Base-by-base conservation (phyloP, 202 grass and related monocot genomes). In the Zizania palustris region DNA sequence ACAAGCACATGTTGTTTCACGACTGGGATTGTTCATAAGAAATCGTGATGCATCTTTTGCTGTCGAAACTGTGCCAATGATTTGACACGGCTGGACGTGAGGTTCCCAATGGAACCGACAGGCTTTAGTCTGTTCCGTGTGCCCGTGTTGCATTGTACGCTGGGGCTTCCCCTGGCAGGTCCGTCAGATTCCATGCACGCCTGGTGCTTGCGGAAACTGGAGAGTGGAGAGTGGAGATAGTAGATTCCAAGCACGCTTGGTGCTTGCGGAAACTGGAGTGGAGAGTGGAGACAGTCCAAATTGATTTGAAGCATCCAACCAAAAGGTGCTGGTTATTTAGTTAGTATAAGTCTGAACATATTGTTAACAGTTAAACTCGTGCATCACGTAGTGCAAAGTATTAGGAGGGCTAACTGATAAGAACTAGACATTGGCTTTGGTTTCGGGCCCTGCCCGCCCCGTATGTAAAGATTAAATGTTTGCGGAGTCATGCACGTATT, bases 31-130 rank as follows among this genome's bases (percentile, higher is more conserved):
- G 28, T 46, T 19, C 67, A 21, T 34, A n/a, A 42, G 28, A 67
- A 55, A 79, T 49, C 33, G 51, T 37, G 82, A 66, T 34, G 18
- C 42, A 64, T 33, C 76, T 73, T 67, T 74, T 60, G 36, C 69
- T 74, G 76, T 41, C 40, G 35, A 80, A 85, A 85, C 62, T 68
- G 69, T 74, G 69, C 62, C 44, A 10, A 37, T 38, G 85, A 83
- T 83, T 73, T 83, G 74, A 87, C 79, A 73, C 21, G 50, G 44
- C 15, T 61, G 71, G 36, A 38, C 54, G 60, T 44, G 37, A 41
- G 42, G 67, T 68, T 87, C 56, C 55, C 65, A 13, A 69, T 75
- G 76, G 45, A 69, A 45, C 35, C 37, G 41, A 12, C 39, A 59
- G 11, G 33, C 33, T n/a, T 67, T 2, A 45, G 28, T 67, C 67